Evolutionary conservation across 139 green algal genomes (phyloP), one percentile per base, ranked within the genome.

Genomic region (Tetraselmis striata): DNA sequence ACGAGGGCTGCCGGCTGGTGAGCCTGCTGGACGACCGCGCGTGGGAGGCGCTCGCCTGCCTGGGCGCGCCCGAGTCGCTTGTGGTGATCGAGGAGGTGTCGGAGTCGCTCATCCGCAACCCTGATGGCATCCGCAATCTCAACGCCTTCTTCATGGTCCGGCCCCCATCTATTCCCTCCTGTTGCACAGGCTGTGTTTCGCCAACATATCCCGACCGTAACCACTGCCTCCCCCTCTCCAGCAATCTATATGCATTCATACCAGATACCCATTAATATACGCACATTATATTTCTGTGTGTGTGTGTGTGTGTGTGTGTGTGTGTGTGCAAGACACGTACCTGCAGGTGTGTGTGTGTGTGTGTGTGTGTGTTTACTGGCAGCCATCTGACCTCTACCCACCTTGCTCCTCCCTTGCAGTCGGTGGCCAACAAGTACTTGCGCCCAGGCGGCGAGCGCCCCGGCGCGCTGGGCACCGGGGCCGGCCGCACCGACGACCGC

Each of bases 1-100:
- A 94, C 85, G 83, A 58, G 11, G 89, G 88, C 59, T 89, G 90
- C 81, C 84, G 85, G 75, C 86, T 94, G 30, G 89, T 94, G 23
- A 86, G 83, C 2, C 31, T 92, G 76, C 82, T 94, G 77, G 86
- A 94, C 83, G 87, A 94, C 5, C 79, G 80, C 23, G 59, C 76
- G 22, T 89, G 85, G 85, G 79, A 85, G 45, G 83, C 80, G 28
- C 83, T 89, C 2, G 77, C 81, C 24, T 78, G 85, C 77, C 75
- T 89, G 83, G 67, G 31, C 28, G 2, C 83, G 29, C 22, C 59
- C 22, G 79, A 88, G 23, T 79, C 82, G 11, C 83, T 82, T 45
- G 77, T 82, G 58, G 84, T 84, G 29, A 75, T 91, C 0, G 79
- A 86, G 18, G 84, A 87, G 75, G 84, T 90, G 32, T 81, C 83